phyloP scores from a whole-genome alignment of 2,329 filamentous ascomycete species.

The Tolypocladium album region DNA sequence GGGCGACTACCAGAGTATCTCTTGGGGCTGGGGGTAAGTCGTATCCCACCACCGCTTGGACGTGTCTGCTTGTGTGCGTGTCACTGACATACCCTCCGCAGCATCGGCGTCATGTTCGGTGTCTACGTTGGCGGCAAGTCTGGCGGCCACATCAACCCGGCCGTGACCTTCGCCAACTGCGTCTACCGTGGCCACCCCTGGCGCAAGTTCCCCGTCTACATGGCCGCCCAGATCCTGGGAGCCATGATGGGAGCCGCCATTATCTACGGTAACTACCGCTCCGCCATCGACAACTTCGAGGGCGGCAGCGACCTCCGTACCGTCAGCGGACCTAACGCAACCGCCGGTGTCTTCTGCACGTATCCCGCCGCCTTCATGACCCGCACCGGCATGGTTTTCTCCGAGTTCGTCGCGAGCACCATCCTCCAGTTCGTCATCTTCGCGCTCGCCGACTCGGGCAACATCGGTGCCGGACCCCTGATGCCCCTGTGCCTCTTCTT shows the following conservation, averaged over 20 bases:
- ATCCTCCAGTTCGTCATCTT: constrained; percentile 65
- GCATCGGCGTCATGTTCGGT: constrained; percentile 57
- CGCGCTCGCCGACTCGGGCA: constrained; percentile 49
- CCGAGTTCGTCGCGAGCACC: constrained; percentile 57
- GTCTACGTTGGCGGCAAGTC: constrained; percentile 56
- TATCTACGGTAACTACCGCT: constrained; percentile 53
- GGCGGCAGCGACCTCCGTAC: constrained; percentile 50
- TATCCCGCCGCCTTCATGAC: constrained; percentile 60
- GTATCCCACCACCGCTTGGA: background rate
- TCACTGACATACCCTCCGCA: constrained; percentile 6
- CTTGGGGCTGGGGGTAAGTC: constrained; percentile 38
- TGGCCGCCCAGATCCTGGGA: constrained; percentile 54
- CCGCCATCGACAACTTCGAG: constrained; percentile 54
- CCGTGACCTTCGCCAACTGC: constrained; percentile 61
- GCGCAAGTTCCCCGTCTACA: constrained; percentile 59
- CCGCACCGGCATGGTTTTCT: constrained; percentile 57
- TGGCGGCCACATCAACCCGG: constrained; percentile 59
- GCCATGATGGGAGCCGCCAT: constrained; percentile 52
- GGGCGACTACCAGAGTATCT: constrained; percentile 38
- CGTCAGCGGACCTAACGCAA: constrained; percentile 46
- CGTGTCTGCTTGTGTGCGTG: background rate
- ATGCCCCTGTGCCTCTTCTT: constrained; percentile 57
- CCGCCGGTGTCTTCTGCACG: constrained; percentile 63
- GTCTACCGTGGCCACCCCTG: constrained; percentile 58
- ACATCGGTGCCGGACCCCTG: constrained; percentile 43